Evolutionary conservation across 768 basidiomycete species (phyloP), one percentile per base, ranked within the genome.

Genomic region (Leucosporidium yakuticum): DNA sequence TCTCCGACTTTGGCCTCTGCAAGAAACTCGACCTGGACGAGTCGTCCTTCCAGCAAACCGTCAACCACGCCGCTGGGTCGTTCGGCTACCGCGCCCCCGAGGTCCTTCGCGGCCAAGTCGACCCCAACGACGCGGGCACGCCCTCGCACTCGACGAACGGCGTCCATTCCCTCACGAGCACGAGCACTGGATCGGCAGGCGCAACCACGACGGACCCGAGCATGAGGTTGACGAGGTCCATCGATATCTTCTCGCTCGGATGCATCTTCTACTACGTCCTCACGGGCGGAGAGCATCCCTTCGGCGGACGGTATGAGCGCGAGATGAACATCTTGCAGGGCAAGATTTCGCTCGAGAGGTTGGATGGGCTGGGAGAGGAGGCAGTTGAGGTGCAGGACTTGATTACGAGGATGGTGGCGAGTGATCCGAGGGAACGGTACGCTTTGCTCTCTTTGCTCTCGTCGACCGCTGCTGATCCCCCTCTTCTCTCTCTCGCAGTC

Each of bases 71-170:
- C 39, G 92, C 90, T 15, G 96, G 96, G 20, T 95, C 94, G 1
- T 88, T 94, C 25, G 96, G 96, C 1, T 99, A 96, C 91, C 86
- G 96, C 7, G 96, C 96, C 0, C 96, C 96, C 0, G 96, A 99
- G 80, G 93, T 97, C 70, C 80, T 99, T 55, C 83, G 90, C 29
- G 95, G 95, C 4, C 91, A 96, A 63, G 95, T 99, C 65, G 90
- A 90, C 77, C 82, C 97, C 67, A 90, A 96, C 74, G 36, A 79
- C 84, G 31, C 48, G 21, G 53, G 59, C 49, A 70, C 55, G 55
- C 69, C 53, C 39, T 70, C 57, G 15, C 31, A 34, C 23, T 29
- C 29, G 32, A 44, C 34, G 20, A 27, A 27, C 60, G 25, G 48
- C 25, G 62, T 81, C 84, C 66, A 87, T 84, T 57, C 89, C 87